A percentile compares a stretch with the other conserved stretches of the same genome.
phyloP scores from a whole-genome alignment of 495 filamentous ascomycete genomes.

The Cudoniella acicularis region DNA sequence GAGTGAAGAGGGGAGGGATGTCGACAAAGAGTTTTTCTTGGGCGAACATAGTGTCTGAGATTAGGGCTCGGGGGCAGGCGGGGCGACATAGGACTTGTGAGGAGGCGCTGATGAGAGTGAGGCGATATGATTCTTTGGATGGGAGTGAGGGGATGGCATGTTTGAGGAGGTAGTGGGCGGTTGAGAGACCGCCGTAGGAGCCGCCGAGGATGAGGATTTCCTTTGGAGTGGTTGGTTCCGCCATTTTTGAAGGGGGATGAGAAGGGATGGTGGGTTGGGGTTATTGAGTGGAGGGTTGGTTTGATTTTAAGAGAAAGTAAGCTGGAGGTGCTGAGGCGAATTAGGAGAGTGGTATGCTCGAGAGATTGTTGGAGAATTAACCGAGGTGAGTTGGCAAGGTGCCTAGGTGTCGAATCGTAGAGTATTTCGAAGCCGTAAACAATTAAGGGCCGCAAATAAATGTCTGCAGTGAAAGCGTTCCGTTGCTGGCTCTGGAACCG shows the following conservation, averaged over 20 bases:
- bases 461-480: too few species aligned
- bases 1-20: slow-evolving; percentile 35
- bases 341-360: too few species aligned
- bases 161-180: slow-evolving; percentile 50
- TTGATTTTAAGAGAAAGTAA: too few species aligned
- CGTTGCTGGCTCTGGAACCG: too few species aligned
- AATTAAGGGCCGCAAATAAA: too few species aligned
- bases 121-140: slow-evolving; percentile 23
- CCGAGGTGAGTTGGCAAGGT: too few species aligned
- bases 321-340: too few species aligned
- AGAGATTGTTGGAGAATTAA: too few species aligned
- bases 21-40: slow-evolving; percentile 46
- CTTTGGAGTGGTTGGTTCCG: slow-evolving; percentile 12
- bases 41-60: slow-evolving; percentile 39
- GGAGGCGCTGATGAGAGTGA: slow-evolving; percentile 44
- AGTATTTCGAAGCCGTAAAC: too few species aligned
- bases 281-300: too few species aligned
- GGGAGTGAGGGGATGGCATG: slow-evolving; percentile 43
- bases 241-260: neutral
- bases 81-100: slow-evolving; percentile 41
- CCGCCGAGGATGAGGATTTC: slow-evolving; percentile 51
- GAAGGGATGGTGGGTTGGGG: too few species aligned
- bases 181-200: slow-evolving; percentile 48
- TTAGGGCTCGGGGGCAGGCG: slow-evolving; percentile 43
- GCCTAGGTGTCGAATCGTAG: too few species aligned